These are phyloP conservation scores for Populus davidiana DNA, from an alignment of 345 rosid species.

Conservation along the genomic window DNA sequence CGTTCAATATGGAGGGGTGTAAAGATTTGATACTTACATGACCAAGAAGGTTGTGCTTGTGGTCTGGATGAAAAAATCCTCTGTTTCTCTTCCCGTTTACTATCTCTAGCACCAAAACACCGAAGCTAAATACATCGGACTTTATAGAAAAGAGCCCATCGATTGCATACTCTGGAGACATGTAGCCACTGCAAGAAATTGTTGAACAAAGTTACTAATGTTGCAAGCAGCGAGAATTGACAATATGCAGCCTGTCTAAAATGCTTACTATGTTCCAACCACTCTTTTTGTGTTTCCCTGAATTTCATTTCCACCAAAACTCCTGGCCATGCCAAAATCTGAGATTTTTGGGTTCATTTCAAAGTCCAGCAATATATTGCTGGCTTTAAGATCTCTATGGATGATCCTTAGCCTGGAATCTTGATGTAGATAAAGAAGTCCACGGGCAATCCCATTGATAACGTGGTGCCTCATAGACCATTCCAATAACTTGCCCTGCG, in stretches of 20 bases:
- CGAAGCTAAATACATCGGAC: conserved; percentile 35
- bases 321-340: conserved; percentile 39
- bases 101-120: conserved; percentile 31
- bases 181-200: conserved; percentile 29
- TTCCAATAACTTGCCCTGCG: conserved; percentile 17
- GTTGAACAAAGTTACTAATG: neutral
- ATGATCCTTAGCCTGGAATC: conserved; percentile 41
- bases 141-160: conserved; percentile 33
- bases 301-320: conserved; percentile 30
- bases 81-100: conserved; percentile 23
- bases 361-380: conserved; percentile 33
- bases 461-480: conserved; percentile 34
- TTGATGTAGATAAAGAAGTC: conserved; percentile 43
- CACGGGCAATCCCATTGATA: conserved; percentile 41
- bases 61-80: conserved; percentile 25
- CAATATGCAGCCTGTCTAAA: neutral
- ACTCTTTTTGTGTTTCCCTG: conserved; percentile 40
- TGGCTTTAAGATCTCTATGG: conserved; percentile 32
- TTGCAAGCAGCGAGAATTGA: neutral
- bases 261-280: conserved; percentile 47
- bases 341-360: conserved; percentile 45
- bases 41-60: conserved; percentile 28
- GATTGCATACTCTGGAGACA: conserved; percentile 38
- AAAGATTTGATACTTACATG: conserved; percentile 22
- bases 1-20: neutral